Evolutionary conservation across 192 early-diverging fungal genomes (phyloP).

Genomic region (Backusella circina): DNA sequence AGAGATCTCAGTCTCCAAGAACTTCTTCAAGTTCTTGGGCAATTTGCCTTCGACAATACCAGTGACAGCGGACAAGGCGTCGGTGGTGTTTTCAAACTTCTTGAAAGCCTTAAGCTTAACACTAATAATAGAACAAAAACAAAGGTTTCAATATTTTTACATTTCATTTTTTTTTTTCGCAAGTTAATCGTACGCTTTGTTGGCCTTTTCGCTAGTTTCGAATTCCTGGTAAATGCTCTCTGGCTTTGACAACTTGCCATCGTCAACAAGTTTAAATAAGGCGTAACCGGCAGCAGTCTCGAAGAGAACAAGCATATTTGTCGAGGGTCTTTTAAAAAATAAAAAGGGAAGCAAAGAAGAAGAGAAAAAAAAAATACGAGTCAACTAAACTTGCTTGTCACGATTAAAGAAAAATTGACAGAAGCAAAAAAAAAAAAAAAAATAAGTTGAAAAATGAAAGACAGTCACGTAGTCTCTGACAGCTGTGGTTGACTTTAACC

Average conservation of each 20-base stretch:
- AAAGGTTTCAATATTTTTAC: background rate
- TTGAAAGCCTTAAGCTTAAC: slow-evolving; percentile 94
- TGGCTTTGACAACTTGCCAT: slow-evolving; percentile 82
- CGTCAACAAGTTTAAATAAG: slow-evolving; percentile 92
- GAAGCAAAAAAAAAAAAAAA: background rate
- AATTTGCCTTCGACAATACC: slow-evolving; percentile 96
- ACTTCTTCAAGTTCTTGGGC: slow-evolving; percentile 90
- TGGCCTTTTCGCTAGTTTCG: slow-evolving; percentile 81
- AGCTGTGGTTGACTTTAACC: background rate
- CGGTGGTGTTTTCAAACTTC: slow-evolving; percentile 98
- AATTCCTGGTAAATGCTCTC: slow-evolving; percentile 88
- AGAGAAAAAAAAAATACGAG: background rate
- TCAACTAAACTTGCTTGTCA: background rate
- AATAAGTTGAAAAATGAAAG: background rate
- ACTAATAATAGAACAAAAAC: slow-evolving; percentile 34
- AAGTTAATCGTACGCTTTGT: slow-evolving; percentile 67
- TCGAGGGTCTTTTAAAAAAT: background rate
- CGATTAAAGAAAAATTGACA: background rate
- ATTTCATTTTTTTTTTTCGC: background rate
- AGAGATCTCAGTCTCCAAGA: slow-evolving; percentile 80
- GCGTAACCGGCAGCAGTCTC: slow-evolving; percentile 97
- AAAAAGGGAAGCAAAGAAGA: background rate
- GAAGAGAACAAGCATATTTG: slow-evolving; percentile 87
- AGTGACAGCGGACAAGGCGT: slow-evolving; percentile 92
- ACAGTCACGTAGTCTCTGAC: background rate